Evolutionary conservation across 176 grass and related monocot genomes (phyloP), one percentile per base, ranked within the genome.

Genomic region (Musa schizocarpa): DNA sequence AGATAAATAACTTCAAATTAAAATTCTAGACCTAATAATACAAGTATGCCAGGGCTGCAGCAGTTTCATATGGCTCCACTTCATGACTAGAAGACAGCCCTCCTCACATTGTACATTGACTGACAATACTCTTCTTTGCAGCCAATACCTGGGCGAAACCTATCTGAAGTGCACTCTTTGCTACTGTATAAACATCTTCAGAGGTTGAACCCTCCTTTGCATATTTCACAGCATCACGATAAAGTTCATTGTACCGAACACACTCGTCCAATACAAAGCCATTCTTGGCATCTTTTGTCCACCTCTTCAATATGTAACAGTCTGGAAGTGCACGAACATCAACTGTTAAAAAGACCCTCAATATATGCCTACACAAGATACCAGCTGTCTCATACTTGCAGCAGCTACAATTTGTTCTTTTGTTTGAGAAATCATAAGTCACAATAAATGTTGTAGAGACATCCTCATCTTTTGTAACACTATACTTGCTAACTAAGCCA

Each of bases 261-360:
- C 76, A 80, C 71, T 87, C 79, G 27, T 92, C 90, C 79, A 92
- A 80, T 25, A 89, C 76, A 68, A 87, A 89, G 22, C 82, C 86
- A 76, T 79, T 87, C 43, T 92, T 92, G 20, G 87, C 82, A 79
- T 92, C 86, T 84, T 89, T 92, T 10, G 81, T 89, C 86, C 86
- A 92, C 34, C 83, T 71, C 82, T 92, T 92, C 82, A 84, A 82
- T 67, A 92, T 83, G 67, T 85, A 88, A 82, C 79, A 87, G 17
- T 90, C 85, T 17, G 83, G 85, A 63, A 86, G 79, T 50, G 25
- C 53, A 66, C 81, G 82, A 54, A 90, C 82, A 83, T 84, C 73
- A 82, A 90, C 69, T 53, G 81, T 83, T 76, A 90, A 76, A 78
- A 87, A 89, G 61, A 92, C 83, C 50, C 92, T 81, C 64, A 84